Evolutionary conservation across 208 protist genomes (phyloP), one percentile per base, ranked within the genome.

Genomic region (Crithidia mellificae): DNA sequence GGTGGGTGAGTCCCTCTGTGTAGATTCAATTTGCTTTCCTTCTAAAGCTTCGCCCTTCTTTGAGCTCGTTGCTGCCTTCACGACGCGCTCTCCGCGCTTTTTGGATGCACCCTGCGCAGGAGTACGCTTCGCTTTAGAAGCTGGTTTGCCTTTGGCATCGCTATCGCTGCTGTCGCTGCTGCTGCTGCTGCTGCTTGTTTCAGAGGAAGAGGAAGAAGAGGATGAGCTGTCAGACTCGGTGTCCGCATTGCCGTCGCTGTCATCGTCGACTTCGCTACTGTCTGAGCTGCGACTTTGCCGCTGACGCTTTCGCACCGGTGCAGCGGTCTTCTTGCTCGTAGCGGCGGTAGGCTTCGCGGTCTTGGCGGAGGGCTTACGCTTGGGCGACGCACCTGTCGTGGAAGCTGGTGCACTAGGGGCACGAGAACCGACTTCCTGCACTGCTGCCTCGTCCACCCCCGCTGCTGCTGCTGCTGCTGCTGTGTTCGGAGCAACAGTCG

Each of bases 101-200:
- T n/a, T n/a, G n/a, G n/a, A n/a, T n/a, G n/a, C n/a, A n/a, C n/a
- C n/a, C n/a, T n/a, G n/a, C n/a, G n/a, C n/a, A n/a, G n/a, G n/a
- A n/a, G n/a, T n/a, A n/a, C n/a, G n/a, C n/a, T n/a, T n/a, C n/a
- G n/a, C n/a, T n/a, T n/a, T n/a, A n/a, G n/a, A n/a, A n/a, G n/a
- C n/a, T n/a, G n/a, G n/a, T n/a, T n/a, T n/a, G n/a, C n/a, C n/a
- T n/a, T 19, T 41, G 36, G 51, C 2, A 38, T 41, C 30, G 24
- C 43, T 44, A n/a, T 41, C 32, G 59, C 59, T 36, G 47, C 59
- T 55, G 49, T 34, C 38, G 41, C 52, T 47, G 30, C 41, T 55
- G 57, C 66, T 44, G 27, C 47, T 72, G 25, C 47, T 64, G 32
- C 41, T 73, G n/a, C 24, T 49, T 43, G 52, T 29, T 6, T 30